Conservation (phyloP, 1,139 yeast species). For the Protomyces arabidopsidicola region DNA sequence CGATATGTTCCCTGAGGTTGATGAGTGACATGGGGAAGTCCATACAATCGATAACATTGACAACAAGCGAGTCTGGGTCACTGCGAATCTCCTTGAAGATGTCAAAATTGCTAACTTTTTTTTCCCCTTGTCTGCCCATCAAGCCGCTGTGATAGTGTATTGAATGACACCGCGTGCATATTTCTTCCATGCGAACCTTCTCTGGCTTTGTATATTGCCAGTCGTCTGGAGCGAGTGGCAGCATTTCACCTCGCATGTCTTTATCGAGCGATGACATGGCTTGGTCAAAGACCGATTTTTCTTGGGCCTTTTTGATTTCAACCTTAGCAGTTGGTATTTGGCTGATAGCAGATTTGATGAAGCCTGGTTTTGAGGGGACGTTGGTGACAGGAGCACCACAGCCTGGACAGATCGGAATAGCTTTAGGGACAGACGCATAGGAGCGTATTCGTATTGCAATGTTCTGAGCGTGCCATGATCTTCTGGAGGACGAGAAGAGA, state of each 20-base stretch:
- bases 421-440: background rate
- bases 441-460: background rate
- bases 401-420: conserved; percentile 7
- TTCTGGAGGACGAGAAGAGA: no score
- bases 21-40: conserved; percentile 19
- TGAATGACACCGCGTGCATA: conserved; percentile 21
- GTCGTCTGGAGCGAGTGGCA: background rate
- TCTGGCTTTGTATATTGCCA: background rate
- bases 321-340: background rate
- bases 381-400: conserved; percentile 8
- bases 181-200: background rate
- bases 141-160: conserved; percentile 9
- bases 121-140: conserved; percentile 1
- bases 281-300: background rate
- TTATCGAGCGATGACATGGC: background rate
- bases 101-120: conserved; percentile 7
- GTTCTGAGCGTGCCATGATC: no score
- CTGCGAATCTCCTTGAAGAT: conserved; percentile 9
- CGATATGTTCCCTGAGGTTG: conserved; percentile 14
- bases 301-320: conserved; percentile 2
- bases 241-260: background rate
- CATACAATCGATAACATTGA: conserved; percentile 21
- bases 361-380: conserved; percentile 12
- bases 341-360: background rate
- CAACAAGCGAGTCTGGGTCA: conserved; percentile 17